These are phyloP conservation scores for Entophlyctis helioformis DNA, from an alignment of 192 early-diverging fungal genomes.

Conservation along the genomic window DNA sequence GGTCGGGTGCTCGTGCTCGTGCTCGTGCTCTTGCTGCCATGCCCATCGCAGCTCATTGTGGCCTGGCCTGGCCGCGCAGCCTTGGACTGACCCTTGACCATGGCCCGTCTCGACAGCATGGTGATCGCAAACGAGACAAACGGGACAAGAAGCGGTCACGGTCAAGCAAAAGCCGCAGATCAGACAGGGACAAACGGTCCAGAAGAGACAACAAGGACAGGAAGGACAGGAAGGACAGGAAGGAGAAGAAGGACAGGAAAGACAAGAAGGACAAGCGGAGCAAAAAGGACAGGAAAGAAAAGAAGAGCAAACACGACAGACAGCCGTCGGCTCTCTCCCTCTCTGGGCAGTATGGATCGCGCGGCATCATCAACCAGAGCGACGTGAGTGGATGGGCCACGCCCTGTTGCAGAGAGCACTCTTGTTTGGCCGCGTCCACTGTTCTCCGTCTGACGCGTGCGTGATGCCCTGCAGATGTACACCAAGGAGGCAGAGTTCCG, in stretches of 20 bases:
- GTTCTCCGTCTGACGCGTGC: neutral
- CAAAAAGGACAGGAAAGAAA: constrained; percentile 5
- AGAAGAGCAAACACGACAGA: neutral
- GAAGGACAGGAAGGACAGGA: constrained; percentile 9
- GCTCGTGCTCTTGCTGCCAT: too few relatives aligned
- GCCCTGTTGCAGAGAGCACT: neutral
- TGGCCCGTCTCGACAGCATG: too few relatives aligned
- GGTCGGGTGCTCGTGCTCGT: too few relatives aligned
- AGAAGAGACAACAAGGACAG: constrained; percentile 11
- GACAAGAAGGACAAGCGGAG: constrained; percentile 11
- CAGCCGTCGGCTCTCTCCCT: neutral
- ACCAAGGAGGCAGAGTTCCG: constrained; percentile 33
- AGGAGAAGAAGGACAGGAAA: constrained; percentile 18
- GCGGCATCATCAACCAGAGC: constrained; percentile 12
- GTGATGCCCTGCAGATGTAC: constrained; percentile 12
- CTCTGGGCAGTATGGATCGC: constrained; percentile 5
- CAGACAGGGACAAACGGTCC: constrained; percentile 2
- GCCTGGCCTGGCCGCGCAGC: too few relatives aligned
- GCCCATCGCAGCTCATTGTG: too few relatives aligned
- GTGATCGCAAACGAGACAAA: too few relatives aligned
- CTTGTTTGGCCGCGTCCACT: neutral
- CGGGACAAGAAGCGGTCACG: neutral
- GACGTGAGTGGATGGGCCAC: constrained; percentile 5
- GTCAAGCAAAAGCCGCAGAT: neutral
- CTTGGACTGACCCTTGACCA: too few relatives aligned